A percentile compares a stretch with the other conserved stretches of the same genome.
Conservation (phyloP, 768 basidiomycete species). For the Podaxis sp. region DNA sequence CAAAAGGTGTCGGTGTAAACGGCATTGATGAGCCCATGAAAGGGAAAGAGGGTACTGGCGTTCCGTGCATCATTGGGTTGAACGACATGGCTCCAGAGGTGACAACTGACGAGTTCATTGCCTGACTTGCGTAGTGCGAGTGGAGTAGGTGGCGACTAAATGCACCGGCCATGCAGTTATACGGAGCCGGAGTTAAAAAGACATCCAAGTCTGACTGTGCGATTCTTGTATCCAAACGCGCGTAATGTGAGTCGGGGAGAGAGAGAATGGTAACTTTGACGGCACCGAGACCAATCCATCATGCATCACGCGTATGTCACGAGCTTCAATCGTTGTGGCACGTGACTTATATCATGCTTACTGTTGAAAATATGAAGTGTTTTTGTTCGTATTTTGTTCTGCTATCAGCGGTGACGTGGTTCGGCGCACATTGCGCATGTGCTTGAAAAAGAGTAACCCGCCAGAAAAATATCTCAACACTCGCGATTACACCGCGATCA, state of each 20-base stretch:
- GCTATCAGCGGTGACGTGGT: too few relatives aligned
- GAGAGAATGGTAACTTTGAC: background rate
- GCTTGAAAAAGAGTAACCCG: background rate
- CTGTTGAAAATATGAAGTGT: background rate
- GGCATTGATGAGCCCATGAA: constrained; percentile 22
- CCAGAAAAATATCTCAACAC: background rate
- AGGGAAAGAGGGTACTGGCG: constrained; percentile 34
- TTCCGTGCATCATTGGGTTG: constrained; percentile 58
- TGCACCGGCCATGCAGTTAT: constrained; percentile 50
- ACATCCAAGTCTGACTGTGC: background rate
- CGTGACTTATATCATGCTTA: background rate
- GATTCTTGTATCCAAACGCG: constrained; percentile 6
- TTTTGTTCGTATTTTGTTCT: too few relatives aligned
- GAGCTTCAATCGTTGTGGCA: background rate
- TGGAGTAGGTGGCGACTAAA: constrained; percentile 60
- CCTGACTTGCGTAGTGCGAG: constrained; percentile 39
- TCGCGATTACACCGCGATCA: background rate
- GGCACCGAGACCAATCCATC: background rate
- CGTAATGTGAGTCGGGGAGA: background rate
- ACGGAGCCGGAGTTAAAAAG: background rate
- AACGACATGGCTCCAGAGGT: constrained; percentile 62
- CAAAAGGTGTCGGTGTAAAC: constrained; percentile 12
- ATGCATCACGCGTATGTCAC: constrained; percentile 3
- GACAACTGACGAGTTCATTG: constrained; percentile 34
- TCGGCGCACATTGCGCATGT: too few relatives aligned